Conservation (phyloP, 441 rosid species). For the Manihot esculenta region DNA sequence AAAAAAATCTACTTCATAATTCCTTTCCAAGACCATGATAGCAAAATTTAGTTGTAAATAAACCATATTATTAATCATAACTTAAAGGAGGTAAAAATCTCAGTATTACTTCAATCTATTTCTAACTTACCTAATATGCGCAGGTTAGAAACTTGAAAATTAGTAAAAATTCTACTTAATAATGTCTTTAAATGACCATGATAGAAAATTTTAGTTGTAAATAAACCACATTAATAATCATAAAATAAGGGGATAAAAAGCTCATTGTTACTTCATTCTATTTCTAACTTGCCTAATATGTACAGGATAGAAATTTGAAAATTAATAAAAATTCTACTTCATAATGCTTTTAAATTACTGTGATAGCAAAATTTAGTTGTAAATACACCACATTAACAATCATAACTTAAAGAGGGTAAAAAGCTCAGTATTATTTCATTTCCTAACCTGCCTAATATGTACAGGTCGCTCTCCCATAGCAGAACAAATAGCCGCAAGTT, state of each 20-base stretch:
- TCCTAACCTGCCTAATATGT: slow-evolving; percentile 75
- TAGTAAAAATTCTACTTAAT: slow-evolving; percentile 1
- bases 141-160: no score
- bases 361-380: background rate
- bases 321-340: background rate
- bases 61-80: background rate
- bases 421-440: background rate
- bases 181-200: background rate
- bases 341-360: background rate
- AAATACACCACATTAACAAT: background rate
- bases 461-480: slow-evolving; percentile 89
- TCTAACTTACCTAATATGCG: slow-evolving; percentile 79
- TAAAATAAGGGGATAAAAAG: background rate
- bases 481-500: slow-evolving; percentile 81
- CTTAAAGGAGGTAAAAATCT: background rate
- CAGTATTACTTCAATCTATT: background rate
- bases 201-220: background rate
- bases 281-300: slow-evolving; percentile 76
- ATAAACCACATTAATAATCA: background rate
- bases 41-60: background rate
- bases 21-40: background rate
- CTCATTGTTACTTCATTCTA: background rate
- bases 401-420: background rate
- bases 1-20: background rate
- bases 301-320: slow-evolving; percentile 41